Evolutionary conservation across 768 basidiomycete species (phyloP), one percentile per base, ranked within the genome.

Genomic region (Mycena chlorophos): DNA sequence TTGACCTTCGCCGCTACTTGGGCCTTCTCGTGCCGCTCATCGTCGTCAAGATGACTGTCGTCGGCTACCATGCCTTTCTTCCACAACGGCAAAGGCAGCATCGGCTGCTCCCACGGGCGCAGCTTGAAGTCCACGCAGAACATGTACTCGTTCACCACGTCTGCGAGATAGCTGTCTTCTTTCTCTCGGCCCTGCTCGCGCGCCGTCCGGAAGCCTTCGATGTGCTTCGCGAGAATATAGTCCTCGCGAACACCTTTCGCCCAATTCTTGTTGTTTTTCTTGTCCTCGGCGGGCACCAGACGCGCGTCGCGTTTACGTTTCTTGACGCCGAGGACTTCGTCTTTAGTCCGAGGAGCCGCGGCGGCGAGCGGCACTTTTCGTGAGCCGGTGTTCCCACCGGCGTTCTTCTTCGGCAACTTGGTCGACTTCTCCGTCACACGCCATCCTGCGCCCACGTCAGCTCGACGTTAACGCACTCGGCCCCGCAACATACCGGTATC

Each of bases 121-220:
- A 40, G 22, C 20, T 37, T 19, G 38, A 49, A 49, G 5, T 0
- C 14, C n/a, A 60, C 29, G 0, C 28, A 27, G 46, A 43, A 55
- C 3, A 23, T 23, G 20, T 50, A 60, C 25, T 60, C 50, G 40
- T 43, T 43, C 12, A 43, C 40, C 10, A 43, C 40, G 40, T 20
- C 8, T 10, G 14, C 22, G 40, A 43, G 40, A 20, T 43, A 43
- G 8, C 10, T 8, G 16, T 23, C 20, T 20, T 43, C 40, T 10
- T 6, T 20, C 10, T 8, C 40, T 16, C 8, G 10, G 12, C 16
- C 22, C 22, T 43, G 10, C 40, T 43, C 10, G 14, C 40, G 14
- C 16, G 40, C 40, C 40, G 10, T 19, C 40, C 12, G 8, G 40
- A n/a, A 43, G 10, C 40, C 40, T 6, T 8, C 12, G 20, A 43